A percentile compares a stretch with the other conserved stretches of the same genome.
Conservation (phyloP, 2,329 filamentous ascomycete species). For the Arthrobotrys megalospora region DNA sequence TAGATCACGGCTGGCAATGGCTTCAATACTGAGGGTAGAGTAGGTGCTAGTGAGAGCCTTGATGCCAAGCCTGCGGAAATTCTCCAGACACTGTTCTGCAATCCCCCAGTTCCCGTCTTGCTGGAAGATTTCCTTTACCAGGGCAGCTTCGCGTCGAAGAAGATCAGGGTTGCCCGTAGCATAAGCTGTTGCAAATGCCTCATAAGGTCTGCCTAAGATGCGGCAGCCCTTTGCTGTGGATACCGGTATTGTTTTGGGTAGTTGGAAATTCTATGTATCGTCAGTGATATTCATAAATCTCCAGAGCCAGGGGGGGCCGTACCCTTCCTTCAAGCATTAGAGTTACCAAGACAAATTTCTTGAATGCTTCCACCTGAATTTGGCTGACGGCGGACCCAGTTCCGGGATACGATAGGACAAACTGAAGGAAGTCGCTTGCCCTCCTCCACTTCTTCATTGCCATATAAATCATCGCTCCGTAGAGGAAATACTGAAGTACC, state of each 20-base stretch:
- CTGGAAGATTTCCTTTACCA: conserved; percentile 75
- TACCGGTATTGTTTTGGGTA: conserved; percentile 38
- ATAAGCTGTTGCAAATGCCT: conserved; percentile 79
- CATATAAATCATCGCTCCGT: conserved; percentile 65
- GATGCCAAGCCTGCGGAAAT: conserved; percentile 83
- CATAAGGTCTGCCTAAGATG: conserved; percentile 77
- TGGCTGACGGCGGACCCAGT: conserved; percentile 60
- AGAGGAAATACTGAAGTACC: conserved; percentile 64
- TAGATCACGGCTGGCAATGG: conserved; percentile 67
- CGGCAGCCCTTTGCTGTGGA: conserved; percentile 68
- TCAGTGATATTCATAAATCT: conserved; percentile 32
- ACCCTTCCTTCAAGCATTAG: conserved; percentile 79
- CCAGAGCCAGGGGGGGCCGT: conserved; percentile 62
- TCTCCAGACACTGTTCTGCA: conserved; percentile 77
- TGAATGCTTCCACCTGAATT: conserved; percentile 80
- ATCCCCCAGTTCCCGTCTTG: conserved; percentile 82
- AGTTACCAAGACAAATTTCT: conserved; percentile 87
- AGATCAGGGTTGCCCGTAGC: conserved; percentile 73
- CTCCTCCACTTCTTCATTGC: conserved; percentile 65
- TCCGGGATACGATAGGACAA: conserved; percentile 64
- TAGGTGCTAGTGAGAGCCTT: conserved; percentile 81
- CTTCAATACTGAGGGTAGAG: conserved; percentile 73
- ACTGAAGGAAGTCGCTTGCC: conserved; percentile 64
- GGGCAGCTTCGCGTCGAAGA: conserved; percentile 77
- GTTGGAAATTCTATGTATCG: conserved; percentile 50